Evolutionary conservation across 106 monocot species (phyloP), one percentile per base, ranked within the genome.

Genomic region (Xerophyta viscosa): DNA sequence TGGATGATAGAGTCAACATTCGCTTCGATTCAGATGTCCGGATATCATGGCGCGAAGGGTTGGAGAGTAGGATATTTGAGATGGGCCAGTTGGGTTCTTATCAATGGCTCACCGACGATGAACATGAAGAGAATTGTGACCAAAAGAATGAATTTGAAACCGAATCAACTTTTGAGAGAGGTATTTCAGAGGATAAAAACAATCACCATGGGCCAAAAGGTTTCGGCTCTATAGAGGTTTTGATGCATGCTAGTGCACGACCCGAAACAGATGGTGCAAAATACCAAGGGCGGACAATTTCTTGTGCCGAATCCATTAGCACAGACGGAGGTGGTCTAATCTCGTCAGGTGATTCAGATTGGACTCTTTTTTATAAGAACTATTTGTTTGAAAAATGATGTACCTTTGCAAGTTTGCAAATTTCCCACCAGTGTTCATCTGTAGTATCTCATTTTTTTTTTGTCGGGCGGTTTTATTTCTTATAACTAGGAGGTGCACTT

Each of bases 11-110:
- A 21, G 48, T 62, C 20, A 50, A 63, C 41, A 42, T 23, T 22
- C 15, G 20, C 20, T 43, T 49, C 6, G 46, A 51, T 54, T 55
- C 72, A 11, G 58, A 52, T 5, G 33, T 60, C 24, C 70, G 84
- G 62, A 72, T 93, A 51, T 93, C 93, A 43, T 88, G 88, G 93
- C 51, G 88, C 57, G 88, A 87, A 50, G 93, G 93, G 46, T 59
- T 93, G 10, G 65, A 79, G 25, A 81, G 93, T 70, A 71, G 79
- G 58, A 92, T 86, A 24, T 82, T 78, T 61, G 70, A 86, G 51
- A 76, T 67, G 64, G 76, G 71, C 30, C 76, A 92, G 6, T 54
- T 82, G 37, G 70, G 62, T 62, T 62, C 60, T 46, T 63, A 53
- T 59, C 46, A 51, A 10, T 70, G 54, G 67, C 48, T 76, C 6